Percentiles rank a stretch among this genome's conserved stretches.
Conservation (phyloP, 2,329 filamentous ascomycete species). For the Annulohypoxylon truncatum region DNA sequence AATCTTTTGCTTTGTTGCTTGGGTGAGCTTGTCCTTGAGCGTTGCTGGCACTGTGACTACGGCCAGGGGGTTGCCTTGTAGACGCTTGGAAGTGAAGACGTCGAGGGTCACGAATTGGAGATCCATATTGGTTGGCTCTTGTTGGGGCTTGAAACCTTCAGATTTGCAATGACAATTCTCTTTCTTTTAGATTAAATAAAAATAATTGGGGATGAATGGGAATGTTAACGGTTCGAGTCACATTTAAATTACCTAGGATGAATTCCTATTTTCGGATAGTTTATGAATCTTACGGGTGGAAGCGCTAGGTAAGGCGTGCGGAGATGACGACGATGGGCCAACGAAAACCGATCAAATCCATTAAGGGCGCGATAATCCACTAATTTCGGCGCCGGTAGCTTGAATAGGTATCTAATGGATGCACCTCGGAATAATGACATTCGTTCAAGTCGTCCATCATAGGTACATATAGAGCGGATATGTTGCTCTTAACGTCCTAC, state of each 20-base stretch:
- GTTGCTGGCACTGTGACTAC: slow-evolving; percentile 64
- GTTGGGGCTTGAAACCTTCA: background rate
- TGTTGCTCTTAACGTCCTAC: background rate
- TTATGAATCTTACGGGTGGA: slow-evolving; percentile 11
- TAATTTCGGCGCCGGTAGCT: slow-evolving; percentile 5
- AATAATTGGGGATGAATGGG: background rate
- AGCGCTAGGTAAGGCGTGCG: slow-evolving; percentile 5
- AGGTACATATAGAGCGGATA: background rate
- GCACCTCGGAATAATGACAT: background rate
- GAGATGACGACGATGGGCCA: slow-evolving; percentile 11
- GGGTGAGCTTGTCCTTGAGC: slow-evolving; percentile 55
- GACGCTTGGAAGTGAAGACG: slow-evolving; percentile 65
- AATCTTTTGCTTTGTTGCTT: slow-evolving; percentile 67
- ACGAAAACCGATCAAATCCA: slow-evolving; percentile 4
- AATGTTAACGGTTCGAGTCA: slow-evolving; percentile 9
- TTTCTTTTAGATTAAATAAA: background rate
- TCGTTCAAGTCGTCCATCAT: background rate
- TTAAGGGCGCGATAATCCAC: slow-evolving; percentile 27
- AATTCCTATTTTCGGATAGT: slow-evolving; percentile 21
- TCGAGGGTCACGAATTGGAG: slow-evolving; percentile 66
- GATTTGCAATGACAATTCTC: background rate
- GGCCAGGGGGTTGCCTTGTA: slow-evolving; percentile 70
- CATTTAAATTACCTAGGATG: background rate
- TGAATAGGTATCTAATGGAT: too few relatives aligned
- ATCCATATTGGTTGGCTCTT: slow-evolving; percentile 28